Evolutionary conservation across 306 rosid genomes (phyloP).

Genomic region (Begonia peltatifolia): DNA sequence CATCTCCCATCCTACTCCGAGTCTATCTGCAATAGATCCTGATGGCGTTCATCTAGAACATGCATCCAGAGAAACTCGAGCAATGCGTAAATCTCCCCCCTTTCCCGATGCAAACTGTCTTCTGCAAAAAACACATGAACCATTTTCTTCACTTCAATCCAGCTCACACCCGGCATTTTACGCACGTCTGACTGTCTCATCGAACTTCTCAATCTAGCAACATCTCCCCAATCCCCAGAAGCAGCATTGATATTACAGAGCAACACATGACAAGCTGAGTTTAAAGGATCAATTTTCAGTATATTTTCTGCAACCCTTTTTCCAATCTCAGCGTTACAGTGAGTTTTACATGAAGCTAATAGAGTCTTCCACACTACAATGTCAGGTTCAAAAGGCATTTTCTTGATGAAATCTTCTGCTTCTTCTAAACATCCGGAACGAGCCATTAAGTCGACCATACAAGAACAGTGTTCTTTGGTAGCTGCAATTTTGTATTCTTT

Average conservation of each 20-base stretch:
- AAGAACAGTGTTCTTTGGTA: conserved; percentile 55
- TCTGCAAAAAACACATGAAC: conserved; percentile 53
- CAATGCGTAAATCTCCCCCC: conserved; percentile 29
- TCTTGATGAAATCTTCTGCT: conserved; percentile 45
- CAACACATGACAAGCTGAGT: conserved; percentile 56
- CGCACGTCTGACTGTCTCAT: conserved; percentile 44
- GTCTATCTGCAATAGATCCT: conserved; percentile 25
- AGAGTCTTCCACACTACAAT: conserved; percentile 62
- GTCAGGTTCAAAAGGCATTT: conserved; percentile 40
- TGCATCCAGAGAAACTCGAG: conserved; percentile 58
- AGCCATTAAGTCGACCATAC: conserved; percentile 75
- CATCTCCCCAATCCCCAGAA: conserved; percentile 46
- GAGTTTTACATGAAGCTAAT: conserved; percentile 52
- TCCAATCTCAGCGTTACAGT: conserved; percentile 48
- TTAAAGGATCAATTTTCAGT: conserved; percentile 42
- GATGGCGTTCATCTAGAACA: conserved; percentile 30
- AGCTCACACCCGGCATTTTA: conserved; percentile 59
- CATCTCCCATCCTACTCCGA: background rate
- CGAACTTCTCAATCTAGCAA: conserved; percentile 38
- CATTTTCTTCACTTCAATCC: conserved; percentile 43
- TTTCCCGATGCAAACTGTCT: conserved; percentile 49
- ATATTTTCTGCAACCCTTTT: conserved; percentile 54
- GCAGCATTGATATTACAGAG: conserved; percentile 54
- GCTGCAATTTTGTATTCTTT: conserved; percentile 39
- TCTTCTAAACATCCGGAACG: conserved; percentile 56